phyloP scores from a whole-genome alignment of 352 stramenopile genomes.

The Paralagenidium karlingii region DNA sequence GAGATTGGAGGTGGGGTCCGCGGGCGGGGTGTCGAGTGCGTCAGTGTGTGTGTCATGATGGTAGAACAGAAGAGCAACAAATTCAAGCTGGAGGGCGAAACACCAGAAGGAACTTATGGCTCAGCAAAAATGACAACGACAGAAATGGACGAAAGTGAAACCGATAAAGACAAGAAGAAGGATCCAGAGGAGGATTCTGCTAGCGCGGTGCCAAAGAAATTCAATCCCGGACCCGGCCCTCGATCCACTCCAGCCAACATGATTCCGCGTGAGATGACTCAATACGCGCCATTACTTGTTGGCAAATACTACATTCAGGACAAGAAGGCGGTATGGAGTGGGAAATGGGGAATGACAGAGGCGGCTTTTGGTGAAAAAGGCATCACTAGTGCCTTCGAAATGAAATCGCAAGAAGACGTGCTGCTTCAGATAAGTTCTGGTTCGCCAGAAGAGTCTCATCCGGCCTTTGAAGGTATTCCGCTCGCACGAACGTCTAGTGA shows the following conservation, averaged over 20 bases:
- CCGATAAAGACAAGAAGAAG: constrained; percentile 3
- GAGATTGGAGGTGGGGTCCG: constrained; percentile 4
- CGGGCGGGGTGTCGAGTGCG: constrained; percentile 11
- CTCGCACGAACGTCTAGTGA: constrained; percentile 36
- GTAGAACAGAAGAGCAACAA: constrained; percentile 29
- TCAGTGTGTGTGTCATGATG: constrained; percentile 58
- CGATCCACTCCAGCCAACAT: constrained; percentile 2
- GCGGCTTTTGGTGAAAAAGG: constrained; percentile 59
- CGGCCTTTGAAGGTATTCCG: constrained; percentile 23
- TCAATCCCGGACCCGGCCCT: not conserved
- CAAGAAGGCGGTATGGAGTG: constrained; percentile 64
- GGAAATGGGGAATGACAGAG: constrained; percentile 77
- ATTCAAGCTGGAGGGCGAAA: constrained; percentile 9
- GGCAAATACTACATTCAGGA: constrained; percentile 81
- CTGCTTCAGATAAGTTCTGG: constrained; percentile 28
- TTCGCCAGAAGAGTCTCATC: constrained; percentile 23
- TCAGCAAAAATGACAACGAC: constrained; percentile 3
- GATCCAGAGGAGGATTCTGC: not conserved
- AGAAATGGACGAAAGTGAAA: constrained; percentile 12
- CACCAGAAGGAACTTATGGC: constrained; percentile 4
- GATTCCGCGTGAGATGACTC: constrained; percentile 38
- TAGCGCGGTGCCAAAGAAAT: not conserved
- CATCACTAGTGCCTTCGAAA: constrained; percentile 73
- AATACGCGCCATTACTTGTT: constrained; percentile 60
- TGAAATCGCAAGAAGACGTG: constrained; percentile 79